Evolutionary conservation across 176 grass and related monocot genomes (phyloP), one percentile per base, ranked within the genome.

Genomic region (Rhynchospora breviuscula): DNA sequence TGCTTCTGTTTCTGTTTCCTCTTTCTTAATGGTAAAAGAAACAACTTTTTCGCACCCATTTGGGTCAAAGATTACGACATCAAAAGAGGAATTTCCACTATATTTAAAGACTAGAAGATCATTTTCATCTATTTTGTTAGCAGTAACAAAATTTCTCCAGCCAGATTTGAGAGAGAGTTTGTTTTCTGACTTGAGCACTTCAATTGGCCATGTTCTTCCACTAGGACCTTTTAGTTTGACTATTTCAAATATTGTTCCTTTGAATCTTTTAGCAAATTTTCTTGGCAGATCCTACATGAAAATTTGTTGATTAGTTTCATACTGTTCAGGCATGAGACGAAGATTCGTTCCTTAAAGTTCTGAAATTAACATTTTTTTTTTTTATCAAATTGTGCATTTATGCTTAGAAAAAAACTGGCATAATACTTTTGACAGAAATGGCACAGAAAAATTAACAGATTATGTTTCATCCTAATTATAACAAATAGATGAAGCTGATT

Each of bases 121-220:
- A 59, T 90, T 88, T 46, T 83, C 79, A 54, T 78, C 59, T 53
- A 88, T 0, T 6, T 61, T 45, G 69, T 93, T 85, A 69, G 64
- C 88, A 74, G 62, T 77, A 69, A 31, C 83, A 84, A 93, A 90
- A 68, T 90, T 72, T 18, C 31, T 63, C 88, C 91, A 93, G 26
- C 86, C 91, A 1, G 59, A 82, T 9, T 1, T 43, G 45, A 93
- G 56, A 56, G 59, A 45, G 7, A 87, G 29, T 58, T 49, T 86
- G 25, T 57, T 26, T 0, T 0, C 72, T 81, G 18, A 25, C 67
- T 78, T 84, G n/a, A 0, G 13, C 2, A 84, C 8, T 12, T 56
- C 56, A 11, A 88, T 11, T 0, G 12, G 23, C 88, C 91, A 93
- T 46, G 58, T 88, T 48, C 86, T 62, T 8, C 88, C 80, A 8